phyloP scores from a whole-genome alignment of 2,329 filamentous ascomycete genomes.

The Trichoderma atroviride region DNA sequence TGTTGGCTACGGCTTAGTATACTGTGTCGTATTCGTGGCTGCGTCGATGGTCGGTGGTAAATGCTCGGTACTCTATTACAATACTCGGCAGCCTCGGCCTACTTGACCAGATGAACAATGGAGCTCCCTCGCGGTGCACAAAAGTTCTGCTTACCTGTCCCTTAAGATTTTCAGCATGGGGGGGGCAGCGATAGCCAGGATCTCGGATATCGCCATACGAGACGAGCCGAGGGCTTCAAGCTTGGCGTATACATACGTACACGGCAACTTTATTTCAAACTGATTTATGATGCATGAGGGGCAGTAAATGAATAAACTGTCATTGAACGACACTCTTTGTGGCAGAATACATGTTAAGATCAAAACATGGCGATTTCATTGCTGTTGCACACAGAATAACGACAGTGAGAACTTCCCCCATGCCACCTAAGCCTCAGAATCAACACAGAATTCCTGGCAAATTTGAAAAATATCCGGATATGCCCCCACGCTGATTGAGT shows the following conservation, averaged over 20 bases:
- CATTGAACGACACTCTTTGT: neutral
- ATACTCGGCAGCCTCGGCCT: neutral
- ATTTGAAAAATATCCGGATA: neutral
- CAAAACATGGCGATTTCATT: neutral
- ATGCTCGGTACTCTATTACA: neutral
- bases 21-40: neutral
- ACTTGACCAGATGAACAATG: neutral
- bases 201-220: neutral
- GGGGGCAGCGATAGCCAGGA: neutral
- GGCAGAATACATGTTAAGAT: neutral
- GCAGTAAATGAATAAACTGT: neutral
- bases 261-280: neutral
- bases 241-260: neutral
- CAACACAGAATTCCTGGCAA: no score
- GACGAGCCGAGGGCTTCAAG: neutral
- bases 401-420: neutral
- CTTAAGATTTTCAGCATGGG: neutral
- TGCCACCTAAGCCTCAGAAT: no score
- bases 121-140: neutral
- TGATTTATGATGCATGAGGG: neutral
- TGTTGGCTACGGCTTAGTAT: neutral
- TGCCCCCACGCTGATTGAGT: neutral
- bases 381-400: neutral
- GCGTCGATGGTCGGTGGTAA: neutral
- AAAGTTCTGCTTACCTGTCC: neutral